Base-by-base conservation (phyloP, 208 protist genomes). In the Angomonas desouzai region DNA sequence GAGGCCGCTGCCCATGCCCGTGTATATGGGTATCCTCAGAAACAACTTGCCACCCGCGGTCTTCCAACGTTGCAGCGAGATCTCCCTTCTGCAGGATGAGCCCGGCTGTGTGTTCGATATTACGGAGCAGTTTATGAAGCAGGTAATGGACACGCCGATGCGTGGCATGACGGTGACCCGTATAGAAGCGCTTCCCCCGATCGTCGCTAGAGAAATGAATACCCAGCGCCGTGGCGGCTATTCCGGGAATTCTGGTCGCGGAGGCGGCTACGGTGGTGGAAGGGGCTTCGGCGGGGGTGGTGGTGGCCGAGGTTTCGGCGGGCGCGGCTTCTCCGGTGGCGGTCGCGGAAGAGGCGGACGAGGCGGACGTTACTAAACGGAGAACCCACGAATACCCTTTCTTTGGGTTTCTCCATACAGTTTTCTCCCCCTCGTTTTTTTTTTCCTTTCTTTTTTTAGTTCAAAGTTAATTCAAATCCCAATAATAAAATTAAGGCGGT, bases 71-170 rank as follows among this genome's bases (percentile, higher is more conserved):
- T 92, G 85, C 66, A 72, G 80, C 27, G 87, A 92, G 59, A 90
- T 96, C 43, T 92, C 86, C 0, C 72, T 92, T n/a, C 76, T 96
- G 51, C 81, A 94, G 72, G 91, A 94, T 53, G 72, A 78, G 18
- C 82, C 85, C 18, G 91, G 91, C 47, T 92, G 85, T 60, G 91
- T 94, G 23, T 94, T 96, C 64, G 91, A 96, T 55, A 86, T 92
- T n/a, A 76, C 78, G 11, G 85, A 94, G 68, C 76, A 86, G 47
- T 79, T 79, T 23, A 81, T 72, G 2, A 69, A 86, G 3, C 67
- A 62, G 45, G 81, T 95, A 20, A 59, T 94, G 61, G 45, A 58
- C 45, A 71, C 77, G 1, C 62, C 66, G n/a, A 82, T 94, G 43
- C 77, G 77, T 33, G 85, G 85, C 11, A 92, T 93, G 69, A 74